Percentiles rank a stretch among this genome's conserved stretches.
phyloP scores from a whole-genome alignment of 805 yeast species.

The Wickerhamiella sergipiensis region DNA sequence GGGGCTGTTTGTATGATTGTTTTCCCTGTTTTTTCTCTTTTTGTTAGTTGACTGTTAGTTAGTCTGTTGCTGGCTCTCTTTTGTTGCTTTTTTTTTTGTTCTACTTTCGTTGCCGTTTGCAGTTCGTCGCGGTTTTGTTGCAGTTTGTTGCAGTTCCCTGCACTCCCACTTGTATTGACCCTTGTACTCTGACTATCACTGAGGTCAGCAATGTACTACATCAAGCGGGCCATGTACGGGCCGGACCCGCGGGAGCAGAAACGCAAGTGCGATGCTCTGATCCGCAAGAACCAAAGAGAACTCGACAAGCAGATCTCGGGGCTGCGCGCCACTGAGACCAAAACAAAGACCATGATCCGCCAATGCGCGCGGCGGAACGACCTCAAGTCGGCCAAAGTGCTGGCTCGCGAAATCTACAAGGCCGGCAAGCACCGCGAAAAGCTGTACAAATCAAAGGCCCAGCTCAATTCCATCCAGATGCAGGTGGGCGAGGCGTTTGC shows the following conservation, averaged over 20 bases:
- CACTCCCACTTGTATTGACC: too few species aligned
- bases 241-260: conserved; percentile 84
- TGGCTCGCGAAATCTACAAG: conserved; percentile 70
- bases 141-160: too few species aligned
- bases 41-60: too few species aligned
- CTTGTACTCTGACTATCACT: too few species aligned
- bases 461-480: conserved; percentile 72
- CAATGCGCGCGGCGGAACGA: conserved; percentile 68
- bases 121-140: too few species aligned
- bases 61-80: too few species aligned
- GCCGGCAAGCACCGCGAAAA: conserved; percentile 62
- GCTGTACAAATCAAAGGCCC: conserved; percentile 69
- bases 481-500: conserved; percentile 87
- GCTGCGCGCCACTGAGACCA: conserved; percentile 46
- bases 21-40: too few species aligned
- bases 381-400: conserved; percentile 54
- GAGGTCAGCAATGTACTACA: conserved; percentile 47
- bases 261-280: conserved; percentile 61
- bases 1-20: too few species aligned
- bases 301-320: conserved; percentile 64
- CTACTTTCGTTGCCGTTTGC: too few species aligned
- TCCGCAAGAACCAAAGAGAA: conserved; percentile 75
- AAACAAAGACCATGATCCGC: conserved; percentile 65
- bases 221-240: conserved; percentile 86
- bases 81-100: too few species aligned